Evolutionary conservation across 352 stramenopile genomes (phyloP).

Genomic region (Globisporangium splendens): DNA sequence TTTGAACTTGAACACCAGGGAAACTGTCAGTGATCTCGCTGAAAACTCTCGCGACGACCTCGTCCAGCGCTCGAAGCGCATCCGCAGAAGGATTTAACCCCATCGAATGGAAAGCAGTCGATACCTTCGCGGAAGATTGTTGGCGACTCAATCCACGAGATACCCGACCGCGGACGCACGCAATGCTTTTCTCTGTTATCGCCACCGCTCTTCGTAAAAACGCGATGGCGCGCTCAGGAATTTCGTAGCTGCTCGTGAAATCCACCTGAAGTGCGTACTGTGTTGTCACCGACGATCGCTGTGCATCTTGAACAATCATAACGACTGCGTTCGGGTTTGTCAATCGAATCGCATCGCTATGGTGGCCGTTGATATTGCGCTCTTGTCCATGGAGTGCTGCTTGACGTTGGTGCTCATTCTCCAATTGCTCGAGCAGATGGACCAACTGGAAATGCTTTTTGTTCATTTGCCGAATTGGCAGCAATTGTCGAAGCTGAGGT

Average conservation of each 20-base stretch:
- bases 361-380: background rate
- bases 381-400: background rate
- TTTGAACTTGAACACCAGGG: slow-evolving; percentile 48
- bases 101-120: slow-evolving; percentile 29
- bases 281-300: slow-evolving; percentile 8
- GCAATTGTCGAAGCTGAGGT: slow-evolving; percentile 42
- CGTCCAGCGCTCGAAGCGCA: slow-evolving; percentile 39
- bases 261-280: slow-evolving; percentile 51
- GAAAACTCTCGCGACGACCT: slow-evolving; percentile 40
- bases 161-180: slow-evolving; percentile 53
- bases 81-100: slow-evolving; percentile 51
- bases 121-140: slow-evolving; percentile 20
- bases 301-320: slow-evolving; percentile 25
- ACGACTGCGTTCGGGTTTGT: slow-evolving; percentile 30
- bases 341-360: background rate
- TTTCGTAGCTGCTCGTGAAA: slow-evolving; percentile 11
- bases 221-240: slow-evolving; percentile 3
- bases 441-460: slow-evolving; percentile 59
- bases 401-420: background rate
- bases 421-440: slow-evolving; percentile 22
- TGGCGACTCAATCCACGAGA: slow-evolving; percentile 27
- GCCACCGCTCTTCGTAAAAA: slow-evolving; percentile 36
- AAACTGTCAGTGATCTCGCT: slow-evolving; percentile 43
- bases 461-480: slow-evolving; percentile 69
- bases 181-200: slow-evolving; percentile 37